Base-by-base conservation (phyloP, 768 basidiomycete genomes). In the Ephemerocybe angulata region DNA sequence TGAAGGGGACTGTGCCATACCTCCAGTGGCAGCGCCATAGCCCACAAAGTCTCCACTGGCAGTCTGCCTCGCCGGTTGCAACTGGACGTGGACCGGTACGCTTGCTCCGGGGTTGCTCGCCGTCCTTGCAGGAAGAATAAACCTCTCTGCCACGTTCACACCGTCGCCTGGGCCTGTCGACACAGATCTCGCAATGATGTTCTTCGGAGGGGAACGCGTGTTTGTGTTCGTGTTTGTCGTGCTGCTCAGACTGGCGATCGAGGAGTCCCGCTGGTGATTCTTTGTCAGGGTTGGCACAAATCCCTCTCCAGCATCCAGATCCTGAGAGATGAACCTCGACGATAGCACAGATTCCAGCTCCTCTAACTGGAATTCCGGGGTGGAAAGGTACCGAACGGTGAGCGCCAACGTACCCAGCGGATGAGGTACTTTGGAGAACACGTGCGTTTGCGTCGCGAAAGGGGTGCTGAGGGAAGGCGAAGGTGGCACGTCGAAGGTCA, bases 281-380 rank as follows among this genome's bases (percentile, higher is more conserved):
- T 82, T 84, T 29, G 76, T 74, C 11, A 90, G 73, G 0, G 90
- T 91, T 0, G 88, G 90, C 0, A 86, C 81, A 63, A 90, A 91
- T 17, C 80, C 84, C 60, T 83, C 80, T 11, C 54, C 55, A 7
- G 35, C 60, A 13, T 55, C 54, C n/a, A 63, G 56, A 60, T 88
- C 86, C 52, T 83, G 75, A 1, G 85, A 85, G 24, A 87, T 74
- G 63, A 93, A 88, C 13, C 83, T 75, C 3, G 85, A 86, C 2
- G 87, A 90, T 4, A 92, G 73, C 1, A 90, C 70, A 1, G 86
- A 85, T 68, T 93, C 90, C 29, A 86, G 76, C 59, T 89, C 86
- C 67, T 90, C 88, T 28, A 91, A 71, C 58, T 83, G 78, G 73
- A 92, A 92, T 62, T 79, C 73, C 3, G 89, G 87, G 1, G 78